Evolutionary conservation across 805 yeast species (phyloP), one percentile per base, ranked within the genome.

Genomic region (Helenozyma rhizophorensis): DNA sequence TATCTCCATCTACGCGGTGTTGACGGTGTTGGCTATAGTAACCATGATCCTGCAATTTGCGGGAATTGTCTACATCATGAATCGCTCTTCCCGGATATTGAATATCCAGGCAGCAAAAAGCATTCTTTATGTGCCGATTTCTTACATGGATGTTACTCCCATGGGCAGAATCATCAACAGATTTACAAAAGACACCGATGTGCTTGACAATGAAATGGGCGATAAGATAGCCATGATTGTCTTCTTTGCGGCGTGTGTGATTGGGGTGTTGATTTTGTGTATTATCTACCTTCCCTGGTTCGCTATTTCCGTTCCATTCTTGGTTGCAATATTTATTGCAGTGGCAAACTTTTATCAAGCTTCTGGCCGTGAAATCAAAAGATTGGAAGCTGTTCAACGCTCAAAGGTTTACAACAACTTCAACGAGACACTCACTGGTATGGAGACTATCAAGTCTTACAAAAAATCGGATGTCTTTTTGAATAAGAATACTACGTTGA

Each of bases 151-250:
- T 26, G 42, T 45, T 4, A 53, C 57, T 2, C 59, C 59, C 2
- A 39, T 48, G 39, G 59, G 59, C 9, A 36, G 59, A 36, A 43
- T 53, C 16, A 27, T 53, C 28, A 53, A 53, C 40, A 33, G 59
- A 24, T 53, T 53, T 35, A 47, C 53, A 13, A 45, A 50, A 24
- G 59, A 53, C 32, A 47, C 54, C 2, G 57, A 53, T 14, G 40
- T 44, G 2, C 33, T 53, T 22, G 57, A 53, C 29, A 50, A 50
- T 27, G 57, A 52, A 27, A 36, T 50, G 33, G 43, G 49, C 7
- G 48, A 47, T 13, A 49, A 43, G 23, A 16, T 50, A 21, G 39
- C 56, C 14, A 25, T 48, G 23, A 24, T 34, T 6, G 23, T 32
- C 9, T 42, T 33, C 14, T 25, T 28, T 19, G 12, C 29, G 6